Evolutionary conservation across 495 filamentous ascomycete species (phyloP), one percentile per base, ranked within the genome.

Genomic region (Viridothelium virens): DNA sequence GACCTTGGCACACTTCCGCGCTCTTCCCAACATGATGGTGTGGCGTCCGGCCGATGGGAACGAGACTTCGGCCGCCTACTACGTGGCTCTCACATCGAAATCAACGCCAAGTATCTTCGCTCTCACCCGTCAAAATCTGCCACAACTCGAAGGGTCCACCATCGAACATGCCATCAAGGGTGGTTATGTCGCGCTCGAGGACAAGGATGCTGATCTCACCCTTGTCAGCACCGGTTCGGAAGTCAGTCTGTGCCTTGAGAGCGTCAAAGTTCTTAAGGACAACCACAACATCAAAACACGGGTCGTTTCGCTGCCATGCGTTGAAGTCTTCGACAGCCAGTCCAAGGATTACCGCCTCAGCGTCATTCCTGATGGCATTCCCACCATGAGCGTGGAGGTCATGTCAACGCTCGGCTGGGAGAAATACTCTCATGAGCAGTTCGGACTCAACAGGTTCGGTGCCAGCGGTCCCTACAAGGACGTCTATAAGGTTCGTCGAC

Each of bases 1-100:
- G 86, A 96, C 91, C n/a, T 87, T 99, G 61, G 89, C 94, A 68
- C 94, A 99, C 80, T 97, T 97, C 91, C 94, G 94, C 78, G 95
- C 95, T 65, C 85, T 97, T 70, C 94, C 94, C 71, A 99, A 99
- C 89, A 91, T 89, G 85, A 97, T 97, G 94, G 95, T 97, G 73
- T 99, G 94, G 94, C 94, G 94, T 75, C 94, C 94, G 67, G 94
- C 94, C 66, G 94, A 99, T 75, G 94, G 94, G 71, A 99, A 99
- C 82, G 94, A 99, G 89, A 92, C 88, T 73, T 93, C 89, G 76
- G 92, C 92, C 72, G 94, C 95, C 70, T 99, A 99, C 85, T 99
- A 99, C 81, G 81, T 94, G 71, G 90, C 92, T 56, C 81, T 99
- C 67, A 96, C 88, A 71, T 89, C 91, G 71, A 91, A 91, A 81